Conservation (phyloP, 73 alveolate species). For the Paramecium sexaurelia region DNA sequence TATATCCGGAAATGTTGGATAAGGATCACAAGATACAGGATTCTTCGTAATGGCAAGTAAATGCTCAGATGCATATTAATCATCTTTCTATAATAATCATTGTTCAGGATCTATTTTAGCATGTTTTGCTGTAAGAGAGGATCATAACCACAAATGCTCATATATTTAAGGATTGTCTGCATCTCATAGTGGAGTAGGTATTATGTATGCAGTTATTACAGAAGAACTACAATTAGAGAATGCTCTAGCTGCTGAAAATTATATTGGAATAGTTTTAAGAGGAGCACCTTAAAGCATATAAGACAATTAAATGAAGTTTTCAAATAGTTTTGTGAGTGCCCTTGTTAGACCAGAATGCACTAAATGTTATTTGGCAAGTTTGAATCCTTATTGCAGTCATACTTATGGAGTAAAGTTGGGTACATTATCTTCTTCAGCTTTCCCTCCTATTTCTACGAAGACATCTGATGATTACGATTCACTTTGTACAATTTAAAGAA, state of each 20-base stretch:
- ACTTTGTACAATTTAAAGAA: slow-evolving; percentile 13
- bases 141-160: neutral
- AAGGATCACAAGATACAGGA: slow-evolving; percentile 51
- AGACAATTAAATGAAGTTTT: neutral
- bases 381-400: neutral
- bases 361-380: neutral
- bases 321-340: slow-evolving; percentile 20
- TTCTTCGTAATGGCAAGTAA: slow-evolving; percentile 32
- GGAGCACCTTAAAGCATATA: neutral
- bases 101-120: slow-evolving; percentile 20
- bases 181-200: slow-evolving; percentile 18
- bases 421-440: slow-evolving; percentile 16
- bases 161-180: neutral
- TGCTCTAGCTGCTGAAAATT: neutral
- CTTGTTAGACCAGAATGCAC: slow-evolving; percentile 21
- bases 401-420: slow-evolving; percentile 32
- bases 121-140: neutral
- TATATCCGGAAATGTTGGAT: slow-evolving; percentile 31
- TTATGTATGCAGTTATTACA: neutral
- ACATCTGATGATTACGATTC: slow-evolving; percentile 20
- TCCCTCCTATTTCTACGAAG: slow-evolving; percentile 16
- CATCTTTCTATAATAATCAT: neutral
- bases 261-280: neutral
- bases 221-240: neutral
- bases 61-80: neutral